These are phyloP conservation scores for Micromonas pusilla DNA, from an alignment of 139 green algal species.

Conservation along the genomic window DNA sequence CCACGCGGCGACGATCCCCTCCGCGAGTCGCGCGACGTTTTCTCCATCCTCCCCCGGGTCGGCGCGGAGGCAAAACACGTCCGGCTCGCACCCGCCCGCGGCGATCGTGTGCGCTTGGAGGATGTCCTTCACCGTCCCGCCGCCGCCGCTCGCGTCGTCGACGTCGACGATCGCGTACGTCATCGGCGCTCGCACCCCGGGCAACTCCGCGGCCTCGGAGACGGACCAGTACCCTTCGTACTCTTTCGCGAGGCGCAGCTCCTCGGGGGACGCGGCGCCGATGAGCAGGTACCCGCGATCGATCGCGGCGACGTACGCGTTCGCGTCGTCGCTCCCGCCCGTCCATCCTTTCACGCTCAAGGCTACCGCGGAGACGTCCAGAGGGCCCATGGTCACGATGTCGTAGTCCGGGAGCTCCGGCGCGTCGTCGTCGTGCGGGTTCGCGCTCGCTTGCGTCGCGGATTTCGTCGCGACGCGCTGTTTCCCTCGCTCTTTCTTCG, in stretches of 20 bases:
- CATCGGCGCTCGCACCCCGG: neutral
- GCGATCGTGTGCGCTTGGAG: too few relatives aligned
- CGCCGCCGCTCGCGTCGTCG: neutral
- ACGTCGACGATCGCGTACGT: neutral
- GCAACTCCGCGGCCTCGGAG: neutral
- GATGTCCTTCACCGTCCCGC: neutral
- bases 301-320: neutral
- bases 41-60: neutral
- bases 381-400: neutral
- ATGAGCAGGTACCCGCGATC: neutral
- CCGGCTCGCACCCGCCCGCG: neutral
- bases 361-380: neutral
- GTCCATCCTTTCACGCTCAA: neutral
- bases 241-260: neutral
- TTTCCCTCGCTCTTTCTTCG: too few relatives aligned
- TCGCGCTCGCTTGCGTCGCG: too few relatives aligned
- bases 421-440: neutral
- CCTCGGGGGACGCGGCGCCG: too few relatives aligned
- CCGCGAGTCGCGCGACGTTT: neutral
- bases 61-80: neutral
- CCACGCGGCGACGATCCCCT: neutral
- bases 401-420: neutral
- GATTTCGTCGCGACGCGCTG: too few relatives aligned
- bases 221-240: neutral
- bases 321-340: neutral